These are phyloP conservation scores for Linnemannia hyalina DNA, from an alignment of 192 early-diverging fungal species.

Conservation along the genomic window DNA sequence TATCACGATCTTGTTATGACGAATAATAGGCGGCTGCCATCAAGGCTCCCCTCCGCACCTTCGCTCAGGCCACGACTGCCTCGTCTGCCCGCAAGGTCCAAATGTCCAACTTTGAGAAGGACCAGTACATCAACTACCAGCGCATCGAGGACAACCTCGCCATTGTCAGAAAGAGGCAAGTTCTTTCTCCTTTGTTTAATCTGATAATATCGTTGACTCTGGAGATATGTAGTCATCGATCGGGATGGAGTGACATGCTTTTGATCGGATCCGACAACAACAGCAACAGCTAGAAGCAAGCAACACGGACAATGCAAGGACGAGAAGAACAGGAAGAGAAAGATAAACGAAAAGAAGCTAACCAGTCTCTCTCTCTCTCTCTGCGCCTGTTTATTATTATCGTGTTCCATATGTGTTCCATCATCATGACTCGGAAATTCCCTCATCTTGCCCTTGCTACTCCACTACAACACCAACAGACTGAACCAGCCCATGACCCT, in stretches of 20 bases:
- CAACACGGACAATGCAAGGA: not conserved
- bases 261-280: no score
- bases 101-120: constrained; percentile 92
- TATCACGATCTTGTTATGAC: not conserved
- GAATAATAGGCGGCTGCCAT: constrained; percentile 45
- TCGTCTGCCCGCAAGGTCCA: constrained; percentile 78
- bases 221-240: not conserved
- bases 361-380: not conserved
- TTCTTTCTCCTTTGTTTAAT: not conserved
- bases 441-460: not conserved
- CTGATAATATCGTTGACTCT: not conserved
- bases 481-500: constrained; percentile 92
- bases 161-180: constrained; percentile 91
- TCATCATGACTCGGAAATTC: not conserved
- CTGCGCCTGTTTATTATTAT: not conserved
- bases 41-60: constrained; percentile 63
- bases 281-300: not conserved
- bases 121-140: constrained; percentile 98
- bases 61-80: constrained; percentile 63
- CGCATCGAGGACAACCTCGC: constrained; percentile 95
- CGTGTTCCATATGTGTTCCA: constrained; percentile 2
- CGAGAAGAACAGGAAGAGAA: not conserved
- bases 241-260: no score
- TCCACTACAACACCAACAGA: constrained; percentile 58
- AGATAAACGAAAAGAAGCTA: not conserved